Evolutionary conservation across 2,329 filamentous ascomycete species (phyloP), one percentile per base, ranked within the genome.

Genomic region (Zasmidium angulare): DNA sequence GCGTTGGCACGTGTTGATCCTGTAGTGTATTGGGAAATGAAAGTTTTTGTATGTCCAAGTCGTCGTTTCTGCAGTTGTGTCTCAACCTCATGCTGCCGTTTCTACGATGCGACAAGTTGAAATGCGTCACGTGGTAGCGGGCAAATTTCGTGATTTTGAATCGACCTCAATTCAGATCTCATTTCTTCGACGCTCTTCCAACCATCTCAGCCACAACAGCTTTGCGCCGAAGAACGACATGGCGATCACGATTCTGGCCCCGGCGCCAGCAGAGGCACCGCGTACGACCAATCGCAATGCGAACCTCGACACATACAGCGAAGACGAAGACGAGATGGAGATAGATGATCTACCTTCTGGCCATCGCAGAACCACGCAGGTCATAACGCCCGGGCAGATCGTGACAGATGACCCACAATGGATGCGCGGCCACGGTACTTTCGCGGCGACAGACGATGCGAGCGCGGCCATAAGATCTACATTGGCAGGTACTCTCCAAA

Each of bases 381-480:
- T 97, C 66, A 88, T 96, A 67, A 96, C 93, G 0, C 93, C 93
- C 0, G 95, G 93, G 70, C 90, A 96, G 73, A 79, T 89, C 61
- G 90, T 98, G 68, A 97, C 93, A 11, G 85, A 88, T 65, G 92
- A 97, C 76, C 84, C 91, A n/a, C 92, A 97, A 81, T 98, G 91
- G 91, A 98, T 98, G 93, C 78, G 92, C 78, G 95, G 95, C 70
- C 95, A 99, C 78, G 95, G 95, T 67, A 99, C 95, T 52, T 96
- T 91, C 75, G 81, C 90, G 50, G 83, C 84, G 19, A 22, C 63
- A 2, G 74, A 79, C 51, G 76, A 83, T 3, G 75, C 79, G 50
- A 82, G 83, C 53, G 85, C 84, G 3, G 83, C 86, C 60, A 99
- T 99, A 72, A 86, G 89, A 58, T 93, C 91, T 50, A 96, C 95